Base-by-base conservation (phyloP, 2,329 filamentous ascomycete genomes). In the Paecilomyces variotii region DNA sequence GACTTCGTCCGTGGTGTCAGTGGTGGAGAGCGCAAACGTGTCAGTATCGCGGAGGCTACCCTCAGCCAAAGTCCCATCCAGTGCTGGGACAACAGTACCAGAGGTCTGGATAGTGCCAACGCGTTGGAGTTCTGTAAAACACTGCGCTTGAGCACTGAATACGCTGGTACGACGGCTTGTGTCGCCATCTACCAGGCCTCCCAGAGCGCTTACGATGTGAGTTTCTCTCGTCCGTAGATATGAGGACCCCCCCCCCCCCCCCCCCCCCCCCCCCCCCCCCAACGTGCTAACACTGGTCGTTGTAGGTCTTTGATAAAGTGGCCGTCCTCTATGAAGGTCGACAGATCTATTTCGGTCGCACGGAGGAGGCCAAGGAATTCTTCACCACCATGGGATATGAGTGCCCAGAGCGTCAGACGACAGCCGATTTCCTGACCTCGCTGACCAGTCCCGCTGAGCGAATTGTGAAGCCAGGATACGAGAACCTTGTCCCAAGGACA, bases 271-370 rank as follows among this genome's bases (percentile, higher is more conserved):
- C 14, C 5, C 32, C 19, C 19, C 19, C 19, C 19, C 35, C 14
- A 11, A n/a, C 35, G 14, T 39, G 3, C 35, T 39, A n/a, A 39
- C 35, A 82, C 39, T 39, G 12, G 49, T 32, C 53, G 7, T 10
- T 70, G 39, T 76, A 82, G 34, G 71, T 81, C n/a, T 89, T 89
- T 63, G 86, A 90, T 70, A 89, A 88, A 67, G 82, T 82, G 0
- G 77, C 82, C 0, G 83, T 90, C 0, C 75, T 90, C 0, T 88
- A 89, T 66, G 84, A 89, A 62, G 87, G 87, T 0, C 80, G 84
- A 0, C 81, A 89, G 66, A 89, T 90, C 64, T 91, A 84, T 74
- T 90, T 85, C 63, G 88, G 88, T 0, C 80, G 80, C 0, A 80
- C 82, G 0, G 66, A 64, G 4, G 69, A 77, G 1, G 87, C 87